A percentile compares a stretch with the other conserved stretches of the same genome.
Evolutionary conservation across 371 early-diverging fungal genomes (phyloP).

Genomic region (Syncephalastrum racemosum): DNA sequence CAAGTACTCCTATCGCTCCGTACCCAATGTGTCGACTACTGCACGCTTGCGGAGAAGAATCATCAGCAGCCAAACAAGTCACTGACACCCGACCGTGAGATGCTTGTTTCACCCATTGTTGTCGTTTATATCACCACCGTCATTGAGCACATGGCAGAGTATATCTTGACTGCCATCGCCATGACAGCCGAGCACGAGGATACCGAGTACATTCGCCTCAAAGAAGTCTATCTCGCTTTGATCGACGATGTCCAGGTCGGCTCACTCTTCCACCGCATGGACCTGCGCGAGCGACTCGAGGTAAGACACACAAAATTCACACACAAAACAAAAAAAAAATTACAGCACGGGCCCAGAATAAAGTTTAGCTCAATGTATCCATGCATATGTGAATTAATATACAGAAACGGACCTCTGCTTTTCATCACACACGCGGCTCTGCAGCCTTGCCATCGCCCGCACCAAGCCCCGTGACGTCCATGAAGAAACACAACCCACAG

Average conservation of each 20-base stretch:
- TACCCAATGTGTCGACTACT: slow-evolving; percentile 50
- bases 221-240: slow-evolving; percentile 52
- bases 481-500: background rate
- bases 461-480: slow-evolving; percentile 9
- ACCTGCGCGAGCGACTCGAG: slow-evolving; percentile 33
- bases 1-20: slow-evolving; percentile 29
- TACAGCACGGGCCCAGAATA: background rate
- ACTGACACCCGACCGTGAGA: slow-evolving; percentile 3
- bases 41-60: slow-evolving; percentile 45
- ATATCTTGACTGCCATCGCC: slow-evolving; percentile 44
- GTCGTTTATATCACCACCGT: slow-evolving; percentile 60
- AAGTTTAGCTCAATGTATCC: background rate
- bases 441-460: slow-evolving; percentile 4
- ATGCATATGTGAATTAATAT: background rate
- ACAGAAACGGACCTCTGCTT: slow-evolving; percentile 19
- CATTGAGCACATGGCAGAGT: slow-evolving; percentile 62
- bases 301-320: slow-evolving; percentile 13
- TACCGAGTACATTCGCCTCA: slow-evolving; percentile 53
- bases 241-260: slow-evolving; percentile 55
- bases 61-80: slow-evolving; percentile 13
- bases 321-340: background rate
- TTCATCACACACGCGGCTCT: slow-evolving; percentile 8
- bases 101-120: slow-evolving; percentile 52
- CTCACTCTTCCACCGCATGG: slow-evolving; percentile 47
- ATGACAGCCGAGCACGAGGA: slow-evolving; percentile 53